Conservation (phyloP, 768 basidiomycete species). For the Termitomyces heimii region DNA sequence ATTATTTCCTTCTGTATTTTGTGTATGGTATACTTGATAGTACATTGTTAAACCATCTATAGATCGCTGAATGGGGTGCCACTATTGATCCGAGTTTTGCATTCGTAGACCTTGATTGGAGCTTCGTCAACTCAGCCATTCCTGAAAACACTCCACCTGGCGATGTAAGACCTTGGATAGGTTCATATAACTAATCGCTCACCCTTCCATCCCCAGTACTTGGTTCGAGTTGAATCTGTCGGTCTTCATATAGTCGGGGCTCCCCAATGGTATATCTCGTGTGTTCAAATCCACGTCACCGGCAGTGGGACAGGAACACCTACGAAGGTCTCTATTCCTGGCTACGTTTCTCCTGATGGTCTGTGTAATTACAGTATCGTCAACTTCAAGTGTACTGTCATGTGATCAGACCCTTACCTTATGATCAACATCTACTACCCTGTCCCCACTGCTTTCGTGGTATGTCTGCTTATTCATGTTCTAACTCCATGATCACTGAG, state of each 20-base stretch:
- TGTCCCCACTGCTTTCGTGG: slow-evolving; percentile 23
- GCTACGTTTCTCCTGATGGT: slow-evolving; percentile 34
- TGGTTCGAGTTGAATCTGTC: slow-evolving; percentile 26
- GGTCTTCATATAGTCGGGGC: slow-evolving; percentile 38
- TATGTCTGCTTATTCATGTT: neutral
- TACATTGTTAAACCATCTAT: neutral
- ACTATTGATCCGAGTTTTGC: slow-evolving; percentile 17
- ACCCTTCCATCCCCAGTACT: slow-evolving; percentile 15
- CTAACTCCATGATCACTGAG: neutral
- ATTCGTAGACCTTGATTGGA: slow-evolving; percentile 16
- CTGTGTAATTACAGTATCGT: neutral
- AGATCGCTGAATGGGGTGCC: slow-evolving; percentile 21
- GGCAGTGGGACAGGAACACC: slow-evolving; percentile 36
- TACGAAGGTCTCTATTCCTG: slow-evolving; percentile 40
- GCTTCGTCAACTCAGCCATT: slow-evolving; percentile 24
- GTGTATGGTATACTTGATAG: neutral
- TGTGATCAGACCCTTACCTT: slow-evolving; percentile 27
- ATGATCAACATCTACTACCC: slow-evolving; percentile 36
- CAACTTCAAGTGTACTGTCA: neutral
- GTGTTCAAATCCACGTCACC: slow-evolving; percentile 40
- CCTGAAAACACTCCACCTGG: slow-evolving; percentile 26
- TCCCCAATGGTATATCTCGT: slow-evolving; percentile 44
- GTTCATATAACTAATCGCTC: neutral
- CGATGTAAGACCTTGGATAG: slow-evolving; percentile 8
- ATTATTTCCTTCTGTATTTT: neutral